These are phyloP conservation scores for Aspergillus ochraceus DNA, from an alignment of 2,329 filamentous ascomycete species.

Conservation along the genomic window DNA sequence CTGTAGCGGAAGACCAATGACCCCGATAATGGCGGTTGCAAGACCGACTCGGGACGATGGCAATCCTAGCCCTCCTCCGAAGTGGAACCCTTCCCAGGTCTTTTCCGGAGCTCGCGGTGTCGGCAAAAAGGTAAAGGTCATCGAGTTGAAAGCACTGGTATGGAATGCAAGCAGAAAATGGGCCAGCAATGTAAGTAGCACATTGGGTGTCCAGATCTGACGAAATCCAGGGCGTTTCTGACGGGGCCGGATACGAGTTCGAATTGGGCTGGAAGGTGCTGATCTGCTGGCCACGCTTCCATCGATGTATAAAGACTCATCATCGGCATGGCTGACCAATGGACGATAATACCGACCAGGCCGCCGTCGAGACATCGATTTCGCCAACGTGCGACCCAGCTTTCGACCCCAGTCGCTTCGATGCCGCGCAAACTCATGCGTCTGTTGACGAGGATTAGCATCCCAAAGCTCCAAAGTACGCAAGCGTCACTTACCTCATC, in stretches of 20 bases:
- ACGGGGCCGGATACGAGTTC: conserved; percentile 30
- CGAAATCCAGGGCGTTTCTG: conserved; percentile 48
- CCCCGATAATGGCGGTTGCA: conserved; percentile 73
- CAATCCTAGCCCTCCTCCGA: conserved; percentile 73
- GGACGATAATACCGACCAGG: conserved; percentile 34
- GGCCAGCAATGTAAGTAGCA: conserved; percentile 59
- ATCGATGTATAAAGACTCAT: conserved; percentile 36
- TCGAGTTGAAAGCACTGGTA: conserved; percentile 72
- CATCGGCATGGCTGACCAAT: conserved; percentile 29
- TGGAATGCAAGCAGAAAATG: conserved; percentile 72
- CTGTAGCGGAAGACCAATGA: conserved; percentile 73
- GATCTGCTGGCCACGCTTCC: conserved; percentile 26
- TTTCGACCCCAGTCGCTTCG: conserved; percentile 43
- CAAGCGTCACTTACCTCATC: conserved; percentile 55
- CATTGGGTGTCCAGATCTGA: conserved; percentile 55
- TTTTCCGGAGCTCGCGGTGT: conserved; percentile 60
- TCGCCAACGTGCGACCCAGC: conserved; percentile 36
- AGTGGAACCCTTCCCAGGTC: conserved; percentile 50
- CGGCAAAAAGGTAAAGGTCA: conserved; percentile 76
- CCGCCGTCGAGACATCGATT: conserved; percentile 25
- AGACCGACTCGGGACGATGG: conserved; percentile 70
- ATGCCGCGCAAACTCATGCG: conserved; percentile 40
- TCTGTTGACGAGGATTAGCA: conserved; percentile 20
- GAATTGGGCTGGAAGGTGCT: conserved; percentile 26
- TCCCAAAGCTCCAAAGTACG: background rate